phyloP scores from a whole-genome alignment of 2,329 filamentous ascomycete genomes.

The Leptographium lundbergii region DNA sequence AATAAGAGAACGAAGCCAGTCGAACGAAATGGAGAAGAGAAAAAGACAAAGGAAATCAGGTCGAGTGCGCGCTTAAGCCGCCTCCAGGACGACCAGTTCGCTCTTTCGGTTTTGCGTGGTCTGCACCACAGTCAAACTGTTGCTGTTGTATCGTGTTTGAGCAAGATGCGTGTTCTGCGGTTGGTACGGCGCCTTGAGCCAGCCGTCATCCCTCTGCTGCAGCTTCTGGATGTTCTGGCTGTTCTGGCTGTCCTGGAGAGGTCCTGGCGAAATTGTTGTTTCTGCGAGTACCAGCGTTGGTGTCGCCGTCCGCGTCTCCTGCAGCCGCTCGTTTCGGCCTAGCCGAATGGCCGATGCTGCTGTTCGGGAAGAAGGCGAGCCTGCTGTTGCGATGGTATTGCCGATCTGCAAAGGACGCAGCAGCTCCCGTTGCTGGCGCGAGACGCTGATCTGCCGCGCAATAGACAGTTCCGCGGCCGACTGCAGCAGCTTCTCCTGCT shows the following conservation, averaged over 20 bases:
- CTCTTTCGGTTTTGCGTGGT: conserved; percentile 34
- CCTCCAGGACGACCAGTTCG: conserved; percentile 40
- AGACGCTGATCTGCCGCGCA: conserved; percentile 54
- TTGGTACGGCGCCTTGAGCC: not conserved
- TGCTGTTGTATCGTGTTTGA: not conserved
- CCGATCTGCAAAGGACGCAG: conserved; percentile 37
- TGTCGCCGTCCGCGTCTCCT: conserved; percentile 28
- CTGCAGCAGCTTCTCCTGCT: conserved; percentile 19
- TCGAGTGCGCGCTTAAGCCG: conserved; percentile 16
- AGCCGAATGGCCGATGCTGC: conserved; percentile 11
- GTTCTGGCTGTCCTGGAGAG: not conserved
- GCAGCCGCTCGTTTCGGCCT: conserved; percentile 22
- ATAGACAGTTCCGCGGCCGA: conserved; percentile 54
- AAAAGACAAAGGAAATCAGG: not conserved
- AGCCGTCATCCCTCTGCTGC: not conserved
- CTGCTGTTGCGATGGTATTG: conserved; percentile 5
- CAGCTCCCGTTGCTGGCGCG: conserved; percentile 46
- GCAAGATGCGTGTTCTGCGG: conserved; percentile 1
- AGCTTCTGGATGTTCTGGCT: not conserved
- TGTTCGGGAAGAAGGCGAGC: conserved; percentile 6
- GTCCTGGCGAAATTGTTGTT: not conserved
- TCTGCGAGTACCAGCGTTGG: conserved; percentile 31
- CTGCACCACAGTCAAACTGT: conserved; percentile 10
- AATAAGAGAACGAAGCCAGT: not conserved
- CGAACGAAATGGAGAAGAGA: not conserved